Conservation (phyloP, 2,329 filamentous ascomycete species). For the Stylonectria norvegica region DNA sequence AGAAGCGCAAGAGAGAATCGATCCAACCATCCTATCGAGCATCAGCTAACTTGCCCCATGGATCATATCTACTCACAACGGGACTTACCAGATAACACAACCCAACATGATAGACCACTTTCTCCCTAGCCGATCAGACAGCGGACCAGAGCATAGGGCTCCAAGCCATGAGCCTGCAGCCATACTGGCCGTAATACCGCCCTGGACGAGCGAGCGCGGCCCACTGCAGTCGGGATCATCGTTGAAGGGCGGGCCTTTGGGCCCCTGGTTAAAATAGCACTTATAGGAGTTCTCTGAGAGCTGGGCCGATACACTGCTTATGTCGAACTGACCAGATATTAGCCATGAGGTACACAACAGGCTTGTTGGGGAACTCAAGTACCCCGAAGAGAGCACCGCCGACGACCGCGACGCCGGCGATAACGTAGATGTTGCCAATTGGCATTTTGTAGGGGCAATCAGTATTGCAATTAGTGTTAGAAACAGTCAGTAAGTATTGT, state of each 20-base stretch:
- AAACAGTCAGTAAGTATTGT: too few species aligned
- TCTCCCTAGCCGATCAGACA: conserved; percentile 48
- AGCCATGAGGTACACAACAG: too few species aligned
- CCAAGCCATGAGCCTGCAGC: conserved; percentile 51
- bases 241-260: conserved; percentile 30
- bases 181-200: conserved; percentile 51
- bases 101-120: conserved; percentile 51
- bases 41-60: too few species aligned
- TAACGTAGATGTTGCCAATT: conserved; percentile 36
- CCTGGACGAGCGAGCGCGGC: conserved; percentile 42
- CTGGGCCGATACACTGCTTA: conserved; percentile 53
- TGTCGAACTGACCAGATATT: too few species aligned
- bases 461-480: too few species aligned
- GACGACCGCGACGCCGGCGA: conserved; percentile 35
- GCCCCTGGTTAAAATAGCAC: conserved; percentile 39
- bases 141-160: conserved; percentile 44
- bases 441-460: too few species aligned
- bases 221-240: conserved; percentile 30
- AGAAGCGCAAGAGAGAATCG: conserved; percentile 42
- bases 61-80: too few species aligned
- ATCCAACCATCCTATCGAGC: conserved; percentile 36
- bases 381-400: conserved; percentile 46
- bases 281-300: conserved; percentile 34
- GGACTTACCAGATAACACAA: conserved; percentile 45
- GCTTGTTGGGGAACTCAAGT: too few species aligned